These are phyloP conservation scores for Colletotrichum gigasporum DNA, from an alignment of 2,329 filamentous ascomycete species.

Conservation along the genomic window DNA sequence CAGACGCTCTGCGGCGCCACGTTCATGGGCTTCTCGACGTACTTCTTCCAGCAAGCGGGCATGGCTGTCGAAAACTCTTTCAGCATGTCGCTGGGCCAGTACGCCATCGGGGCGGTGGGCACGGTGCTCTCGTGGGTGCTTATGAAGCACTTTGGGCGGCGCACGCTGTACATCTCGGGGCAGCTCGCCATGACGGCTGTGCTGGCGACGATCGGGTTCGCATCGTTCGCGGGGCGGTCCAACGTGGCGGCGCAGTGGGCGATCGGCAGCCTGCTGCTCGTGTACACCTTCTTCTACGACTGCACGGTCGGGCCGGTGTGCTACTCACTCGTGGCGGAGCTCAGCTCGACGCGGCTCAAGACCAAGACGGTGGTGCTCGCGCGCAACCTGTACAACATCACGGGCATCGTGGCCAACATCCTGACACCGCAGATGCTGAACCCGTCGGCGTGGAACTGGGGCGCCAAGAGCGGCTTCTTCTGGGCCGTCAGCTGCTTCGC, in stretches of 20 bases:
- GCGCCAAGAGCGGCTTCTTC: conserved; percentile 57
- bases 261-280: conserved; percentile 56
- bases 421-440: conserved; percentile 58
- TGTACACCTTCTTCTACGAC: conserved; percentile 55
- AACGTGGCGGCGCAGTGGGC: conserved; percentile 57
- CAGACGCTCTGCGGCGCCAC: conserved; percentile 51
- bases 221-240: conserved; percentile 52
- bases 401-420: conserved; percentile 56
- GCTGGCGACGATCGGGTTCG: conserved; percentile 53
- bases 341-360: conserved; percentile 54
- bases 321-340: conserved; percentile 55
- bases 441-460: conserved; percentile 56
- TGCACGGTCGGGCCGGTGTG: conserved; percentile 56
- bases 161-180: conserved; percentile 54
- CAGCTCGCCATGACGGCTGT: conserved; percentile 48
- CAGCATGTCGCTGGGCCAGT: conserved; percentile 52
- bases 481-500: conserved; percentile 55
- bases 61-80: conserved; percentile 48
- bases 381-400: conserved; percentile 57
- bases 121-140: conserved; percentile 57
- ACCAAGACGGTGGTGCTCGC: conserved; percentile 57
- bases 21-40: conserved; percentile 46
- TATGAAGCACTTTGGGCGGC: conserved; percentile 53
- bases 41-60: conserved; percentile 56
- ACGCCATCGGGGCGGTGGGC: conserved; percentile 54